Base-by-base conservation (phyloP, 1,284 basidiomycete species). In the Thecaphora thlaspeos region DNA sequence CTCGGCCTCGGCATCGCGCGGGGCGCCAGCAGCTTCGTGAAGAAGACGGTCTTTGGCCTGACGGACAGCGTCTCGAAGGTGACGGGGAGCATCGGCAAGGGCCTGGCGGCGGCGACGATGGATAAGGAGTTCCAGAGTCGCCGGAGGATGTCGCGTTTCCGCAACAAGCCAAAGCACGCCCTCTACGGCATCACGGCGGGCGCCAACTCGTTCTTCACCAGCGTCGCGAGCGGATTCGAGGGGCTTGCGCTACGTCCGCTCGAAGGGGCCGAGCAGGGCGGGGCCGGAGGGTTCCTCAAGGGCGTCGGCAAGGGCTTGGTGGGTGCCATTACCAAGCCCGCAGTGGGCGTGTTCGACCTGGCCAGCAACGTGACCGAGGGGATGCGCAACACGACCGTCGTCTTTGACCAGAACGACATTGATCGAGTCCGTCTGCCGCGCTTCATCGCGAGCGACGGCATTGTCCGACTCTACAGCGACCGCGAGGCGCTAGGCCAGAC, bases 11-110 rank as follows among this genome's bases (percentile, higher is more conserved):
- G 95, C n/a, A 91, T 99, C 52, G 95, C 95, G 2, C 90, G 95
- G 36, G 95, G 95, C 0, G 93, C 95, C 10, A 96, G 91, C 36
- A 68, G 67, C 77, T 94, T 98, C 73, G 90, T 97, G 48, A 97
- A 97, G 82, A 98, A 98, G 82, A 97, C 94, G 0, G 90, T 97
- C 12, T 99, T 97, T 73, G 95, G 95, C 30, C 80, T 99, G 46
- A 89, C 90, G 36, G 93, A 99, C 77, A 94, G 90, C 75, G 84
- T 98, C 78, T 94, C 93, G 23, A 98, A 97, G 80, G 88, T 99
- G 71, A 98, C 95, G 0, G 90, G 92, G 58, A 94, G 90, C 77
- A 87, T 99, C 63, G 91, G 94, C 38, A 98, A 98, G 83, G 95
- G 94, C 55, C 80, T 98, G 43, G 95, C 94, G 15, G 93, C 92